phyloP scores from a whole-genome alignment of 352 stramenopile genomes.

The Peronosclerospora sorghi region DNA sequence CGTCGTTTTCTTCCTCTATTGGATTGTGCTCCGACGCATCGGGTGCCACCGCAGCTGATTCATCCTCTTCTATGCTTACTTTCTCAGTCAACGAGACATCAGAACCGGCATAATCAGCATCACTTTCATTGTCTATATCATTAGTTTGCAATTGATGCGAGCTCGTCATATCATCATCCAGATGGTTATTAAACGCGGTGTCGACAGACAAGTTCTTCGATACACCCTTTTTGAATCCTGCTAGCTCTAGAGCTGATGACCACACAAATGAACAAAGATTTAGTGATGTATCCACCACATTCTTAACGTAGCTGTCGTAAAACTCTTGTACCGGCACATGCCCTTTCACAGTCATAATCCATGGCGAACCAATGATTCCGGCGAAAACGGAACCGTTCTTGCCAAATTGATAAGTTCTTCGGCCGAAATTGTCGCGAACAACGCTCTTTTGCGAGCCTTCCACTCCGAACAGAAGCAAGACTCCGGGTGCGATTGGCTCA shows the following conservation, averaged over 20 bases:
- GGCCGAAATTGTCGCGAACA: conserved; percentile 17
- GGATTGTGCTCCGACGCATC: too few relatives aligned
- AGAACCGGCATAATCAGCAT: not conserved
- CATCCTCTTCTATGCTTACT: conserved; percentile 1
- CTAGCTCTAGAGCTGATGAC: conserved; percentile 16
- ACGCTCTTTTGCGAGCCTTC: conserved; percentile 23
- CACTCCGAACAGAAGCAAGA: conserved; percentile 37
- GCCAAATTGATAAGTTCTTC: conserved; percentile 15
- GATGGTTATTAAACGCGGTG: conserved; percentile 1
- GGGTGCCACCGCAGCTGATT: not conserved
- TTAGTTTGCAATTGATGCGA: not conserved
- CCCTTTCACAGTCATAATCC: conserved; percentile 22
- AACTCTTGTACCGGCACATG: conserved; percentile 21
- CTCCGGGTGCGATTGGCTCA: conserved; percentile 18
- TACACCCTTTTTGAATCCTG: conserved; percentile 2
- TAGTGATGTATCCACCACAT: conserved; percentile 25
- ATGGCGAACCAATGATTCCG: conserved; percentile 19
- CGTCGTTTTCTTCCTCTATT: conserved; percentile 1
- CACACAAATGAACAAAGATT: conserved; percentile 18
- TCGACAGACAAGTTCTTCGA: not conserved
- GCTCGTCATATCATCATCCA: conserved; percentile 1
- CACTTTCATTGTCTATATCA: conserved; percentile 4
- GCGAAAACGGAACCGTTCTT: conserved; percentile 34
- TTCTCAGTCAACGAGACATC: conserved; percentile 1
- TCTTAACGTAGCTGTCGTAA: conserved; percentile 27